A percentile compares a stretch with the other conserved stretches of the same genome.
Evolutionary conservation across 257 asterid species (phyloP).

Genomic region (Petunia secreta): DNA sequence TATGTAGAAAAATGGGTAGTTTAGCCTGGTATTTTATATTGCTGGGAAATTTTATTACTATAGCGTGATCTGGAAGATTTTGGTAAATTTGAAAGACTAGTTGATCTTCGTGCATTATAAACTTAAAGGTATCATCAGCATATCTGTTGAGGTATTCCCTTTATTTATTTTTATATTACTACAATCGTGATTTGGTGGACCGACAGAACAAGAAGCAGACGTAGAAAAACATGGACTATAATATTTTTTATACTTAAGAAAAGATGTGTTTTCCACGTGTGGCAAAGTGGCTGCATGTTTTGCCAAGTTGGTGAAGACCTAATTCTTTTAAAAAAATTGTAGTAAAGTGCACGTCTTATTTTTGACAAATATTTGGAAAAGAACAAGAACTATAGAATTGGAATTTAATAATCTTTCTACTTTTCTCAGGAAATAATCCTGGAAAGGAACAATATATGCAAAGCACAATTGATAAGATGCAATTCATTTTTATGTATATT

Average conservation of each 20-base stretch:
- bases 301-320: background rate
- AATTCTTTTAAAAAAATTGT: background rate
- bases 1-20: too few relatives aligned
- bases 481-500: background rate
- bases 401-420: background rate
- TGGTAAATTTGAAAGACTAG: too few relatives aligned
- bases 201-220: slow-evolving; percentile 1
- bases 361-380: background rate
- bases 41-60: too few relatives aligned
- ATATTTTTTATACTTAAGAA: background rate
- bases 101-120: too few relatives aligned
- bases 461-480: too few relatives aligned
- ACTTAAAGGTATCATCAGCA: too few relatives aligned
- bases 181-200: slow-evolving; percentile 13
- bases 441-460: background rate
- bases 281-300: background rate
- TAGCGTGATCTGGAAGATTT: too few relatives aligned
- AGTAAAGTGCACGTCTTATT: slow-evolving; percentile 15
- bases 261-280: slow-evolving; percentile 15
- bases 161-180: background rate
- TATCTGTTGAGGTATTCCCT: background rate
- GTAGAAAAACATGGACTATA: slow-evolving; percentile 6
- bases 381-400: background rate
- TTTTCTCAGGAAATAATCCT: background rate
- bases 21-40: too few relatives aligned